These are phyloP conservation scores for Blastomyces silverae DNA, from an alignment of 2,329 filamentous ascomycete species.

Conservation along the genomic window DNA sequence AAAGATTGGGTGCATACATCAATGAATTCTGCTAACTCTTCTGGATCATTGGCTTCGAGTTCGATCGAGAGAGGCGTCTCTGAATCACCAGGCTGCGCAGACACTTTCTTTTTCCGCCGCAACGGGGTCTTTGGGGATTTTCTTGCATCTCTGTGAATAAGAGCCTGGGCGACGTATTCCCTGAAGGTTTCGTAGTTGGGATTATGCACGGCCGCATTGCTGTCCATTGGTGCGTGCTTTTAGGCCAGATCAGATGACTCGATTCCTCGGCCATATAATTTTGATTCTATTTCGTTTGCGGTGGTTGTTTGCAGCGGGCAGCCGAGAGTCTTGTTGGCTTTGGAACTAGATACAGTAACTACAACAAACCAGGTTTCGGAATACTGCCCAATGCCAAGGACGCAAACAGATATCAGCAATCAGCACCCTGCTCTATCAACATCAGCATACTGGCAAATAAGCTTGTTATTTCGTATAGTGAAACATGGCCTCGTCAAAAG, in stretches of 20 bases:
- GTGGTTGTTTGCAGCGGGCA: not conserved
- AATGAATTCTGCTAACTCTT: slow-evolving; percentile 72
- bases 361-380: no score
- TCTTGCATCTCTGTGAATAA: slow-evolving; percentile 56
- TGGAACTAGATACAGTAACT: no score
- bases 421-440: not conserved
- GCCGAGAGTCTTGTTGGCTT: not conserved
- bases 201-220: slow-evolving; percentile 19
- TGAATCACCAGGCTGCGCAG: slow-evolving; percentile 16
- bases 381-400: no score
- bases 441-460: slow-evolving; percentile 2
- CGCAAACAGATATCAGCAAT: not conserved
- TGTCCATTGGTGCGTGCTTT: slow-evolving; percentile 4
- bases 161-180: slow-evolving; percentile 63
- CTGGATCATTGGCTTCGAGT: slow-evolving; percentile 42
- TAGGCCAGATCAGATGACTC: no score
- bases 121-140: slow-evolving; percentile 41
- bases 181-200: slow-evolving; percentile 62
- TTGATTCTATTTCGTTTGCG: not conserved
- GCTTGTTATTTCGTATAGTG: not conserved
- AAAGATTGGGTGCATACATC: slow-evolving; percentile 44
- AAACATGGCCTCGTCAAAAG: slow-evolving; percentile 21
- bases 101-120: slow-evolving; percentile 22
- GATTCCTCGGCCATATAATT: not conserved
- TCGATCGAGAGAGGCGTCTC: slow-evolving; percentile 15